Evolutionary conservation across 805 yeast species (phyloP).

Genomic region (Starmerella vaccinii): DNA sequence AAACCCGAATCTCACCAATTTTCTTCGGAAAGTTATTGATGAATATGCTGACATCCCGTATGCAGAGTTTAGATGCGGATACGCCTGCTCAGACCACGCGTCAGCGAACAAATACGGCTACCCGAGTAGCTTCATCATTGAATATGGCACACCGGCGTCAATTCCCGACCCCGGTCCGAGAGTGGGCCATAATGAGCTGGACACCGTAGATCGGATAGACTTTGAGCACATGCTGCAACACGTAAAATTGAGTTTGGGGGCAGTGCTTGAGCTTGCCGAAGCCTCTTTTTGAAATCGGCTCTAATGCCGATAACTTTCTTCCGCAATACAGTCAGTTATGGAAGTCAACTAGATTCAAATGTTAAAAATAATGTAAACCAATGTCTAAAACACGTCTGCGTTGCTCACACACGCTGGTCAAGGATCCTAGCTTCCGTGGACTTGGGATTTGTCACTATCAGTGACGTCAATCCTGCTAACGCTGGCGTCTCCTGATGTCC

Average conservation of each 20-base stretch:
- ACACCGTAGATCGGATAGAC: conserved; percentile 69
- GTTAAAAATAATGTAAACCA: not conserved
- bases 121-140: conserved; percentile 74
- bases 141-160: conserved; percentile 40
- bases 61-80: conserved; percentile 70
- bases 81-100: conserved; percentile 90
- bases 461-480: not conserved
- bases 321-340: not conserved
- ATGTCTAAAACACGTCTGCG: not conserved
- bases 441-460: not conserved
- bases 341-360: no score
- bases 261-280: conserved; percentile 52
- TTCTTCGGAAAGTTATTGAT: conserved; percentile 50
- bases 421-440: no score
- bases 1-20: conserved; percentile 43
- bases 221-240: conserved; percentile 72
- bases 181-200: conserved; percentile 50
- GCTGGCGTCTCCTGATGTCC: not conserved
- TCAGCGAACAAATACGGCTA: conserved; percentile 71
- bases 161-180: conserved; percentile 11
- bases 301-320: no score
- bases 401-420: no score
- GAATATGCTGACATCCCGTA: conserved; percentile 57
- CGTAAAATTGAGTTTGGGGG: conserved; percentile 62
- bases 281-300: not conserved